A percentile compares a stretch with the other conserved stretches of the same genome.
Conservation (phyloP, 2,329 filamentous ascomycete species). For the Chaetomiaceae sp. region DNA sequence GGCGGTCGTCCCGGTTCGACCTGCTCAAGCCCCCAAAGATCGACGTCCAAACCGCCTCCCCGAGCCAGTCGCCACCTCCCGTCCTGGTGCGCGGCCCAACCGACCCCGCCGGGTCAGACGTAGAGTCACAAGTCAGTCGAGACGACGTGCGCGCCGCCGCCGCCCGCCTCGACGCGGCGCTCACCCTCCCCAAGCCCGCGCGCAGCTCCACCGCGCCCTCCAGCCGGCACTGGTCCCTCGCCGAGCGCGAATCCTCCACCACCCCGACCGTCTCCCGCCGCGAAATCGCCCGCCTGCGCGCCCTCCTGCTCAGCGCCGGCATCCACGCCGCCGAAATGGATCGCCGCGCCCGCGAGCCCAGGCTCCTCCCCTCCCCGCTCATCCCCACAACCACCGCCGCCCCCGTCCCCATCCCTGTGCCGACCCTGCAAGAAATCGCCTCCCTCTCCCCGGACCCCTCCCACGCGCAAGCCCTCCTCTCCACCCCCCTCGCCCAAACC, state of each 20-base stretch:
- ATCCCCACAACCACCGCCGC: conserved; percentile 18
- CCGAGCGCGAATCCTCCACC: conserved; percentile 33
- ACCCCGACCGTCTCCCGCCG: conserved; percentile 49
- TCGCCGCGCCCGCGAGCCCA: conserved; percentile 52
- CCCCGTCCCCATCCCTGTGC: conserved; percentile 10
- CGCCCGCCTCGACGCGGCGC: conserved; percentile 31
- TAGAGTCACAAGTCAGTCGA: conserved; percentile 30
- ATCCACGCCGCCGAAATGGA: conserved; percentile 81
- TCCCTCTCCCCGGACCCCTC: conserved; percentile 34
- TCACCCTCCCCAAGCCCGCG: conserved; percentile 21
- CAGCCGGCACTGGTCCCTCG: conserved; percentile 46
- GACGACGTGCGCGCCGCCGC: conserved; percentile 31
- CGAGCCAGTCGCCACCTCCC: conserved; percentile 31
- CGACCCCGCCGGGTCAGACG: conserved; percentile 35
- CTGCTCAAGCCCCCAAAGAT: conserved; percentile 44
- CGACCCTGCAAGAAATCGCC: conserved; percentile 39
- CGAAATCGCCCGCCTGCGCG: conserved; percentile 74
- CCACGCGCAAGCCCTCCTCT: conserved; percentile 26
- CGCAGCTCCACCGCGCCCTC: conserved; percentile 18
- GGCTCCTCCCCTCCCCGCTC: conserved; percentile 29
- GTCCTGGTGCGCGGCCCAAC: conserved; percentile 11
- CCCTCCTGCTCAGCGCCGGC: conserved; percentile 75
- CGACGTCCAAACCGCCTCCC: conserved; percentile 39
- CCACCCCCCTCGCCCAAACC: conserved; percentile 33
- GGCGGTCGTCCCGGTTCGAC: conserved; percentile 41